These are phyloP conservation scores for Syncephalis fuscata DNA, from an alignment of 371 early-diverging fungal species.

Conservation along the genomic window DNA sequence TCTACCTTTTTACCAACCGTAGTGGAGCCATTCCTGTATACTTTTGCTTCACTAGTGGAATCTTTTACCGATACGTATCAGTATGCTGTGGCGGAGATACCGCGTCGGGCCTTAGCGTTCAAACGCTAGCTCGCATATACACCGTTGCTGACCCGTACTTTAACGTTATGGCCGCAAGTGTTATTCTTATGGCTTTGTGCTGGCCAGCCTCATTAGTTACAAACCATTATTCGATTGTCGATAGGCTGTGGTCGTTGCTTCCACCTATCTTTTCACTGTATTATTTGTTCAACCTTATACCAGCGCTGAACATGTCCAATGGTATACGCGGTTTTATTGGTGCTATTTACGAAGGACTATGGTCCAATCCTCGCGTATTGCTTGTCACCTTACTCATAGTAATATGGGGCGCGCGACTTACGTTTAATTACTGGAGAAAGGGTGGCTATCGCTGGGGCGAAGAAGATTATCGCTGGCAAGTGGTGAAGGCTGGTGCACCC, in stretches of 20 bases:
- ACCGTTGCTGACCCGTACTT: neutral
- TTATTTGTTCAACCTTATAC: constrained; percentile 24
- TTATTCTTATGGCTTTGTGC: neutral
- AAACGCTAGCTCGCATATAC: no score
- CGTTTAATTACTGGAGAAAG: constrained; percentile 59
- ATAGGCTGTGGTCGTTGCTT: constrained; percentile 51
- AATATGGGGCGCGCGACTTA: constrained; percentile 66
- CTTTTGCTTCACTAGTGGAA: no score
- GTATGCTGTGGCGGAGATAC: no score
- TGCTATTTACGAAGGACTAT: constrained; percentile 9
- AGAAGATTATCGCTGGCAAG: constrained; percentile 65
- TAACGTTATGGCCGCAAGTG: neutral
- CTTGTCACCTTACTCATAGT: constrained; percentile 27
- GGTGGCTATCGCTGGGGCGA: constrained; percentile 55
- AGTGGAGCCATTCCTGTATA: no score
- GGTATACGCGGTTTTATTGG: no score
- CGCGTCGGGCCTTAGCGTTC: no score
- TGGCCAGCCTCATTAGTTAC: neutral
- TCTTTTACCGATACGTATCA: no score
- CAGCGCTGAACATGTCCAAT: no score
- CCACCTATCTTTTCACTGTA: constrained; percentile 42
- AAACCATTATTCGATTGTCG: constrained; percentile 12
- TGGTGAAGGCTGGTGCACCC: constrained; percentile 22
- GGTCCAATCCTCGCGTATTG: constrained; percentile 23
- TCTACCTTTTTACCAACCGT: no score